Conservation (phyloP, 345 rosid genomes). For the Mercurialis annua region DNA sequence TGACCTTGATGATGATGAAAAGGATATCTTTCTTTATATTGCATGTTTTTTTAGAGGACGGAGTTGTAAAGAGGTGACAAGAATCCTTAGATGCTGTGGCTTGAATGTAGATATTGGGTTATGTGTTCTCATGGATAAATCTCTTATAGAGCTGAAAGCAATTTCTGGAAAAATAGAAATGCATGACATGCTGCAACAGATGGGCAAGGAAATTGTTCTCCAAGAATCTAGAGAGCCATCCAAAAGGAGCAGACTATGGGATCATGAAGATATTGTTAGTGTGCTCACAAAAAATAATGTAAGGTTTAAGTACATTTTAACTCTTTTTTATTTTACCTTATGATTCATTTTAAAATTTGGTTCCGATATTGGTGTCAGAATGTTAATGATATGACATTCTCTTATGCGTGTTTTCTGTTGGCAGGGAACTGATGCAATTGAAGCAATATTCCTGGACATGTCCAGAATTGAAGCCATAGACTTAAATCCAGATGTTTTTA, state of each 20-base stretch:
- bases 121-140: not conserved
- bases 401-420: not conserved
- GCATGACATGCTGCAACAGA: no score
- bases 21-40: no score
- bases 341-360: not conserved
- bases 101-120: slow-evolving; percentile 8
- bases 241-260: slow-evolving; percentile 1
- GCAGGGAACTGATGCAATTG: no score
- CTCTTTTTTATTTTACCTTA: not conserved
- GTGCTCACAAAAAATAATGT: no score
- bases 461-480: not conserved
- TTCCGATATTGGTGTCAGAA: no score
- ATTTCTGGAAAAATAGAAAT: no score
- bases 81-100: no score
- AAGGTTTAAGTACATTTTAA: not conserved
- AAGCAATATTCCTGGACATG: not conserved
- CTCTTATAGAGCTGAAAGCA: not conserved
- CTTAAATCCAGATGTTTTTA: slow-evolving; percentile 1
- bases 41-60: no score
- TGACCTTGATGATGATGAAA: no score
- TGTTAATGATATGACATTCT: not conserved
- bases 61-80: no score
- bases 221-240: slow-evolving; percentile 6
- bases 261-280: no score
- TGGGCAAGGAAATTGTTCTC: not conserved